phyloP scores from a whole-genome alignment of 306 rosid species.

The Cucumis melo region DNA sequence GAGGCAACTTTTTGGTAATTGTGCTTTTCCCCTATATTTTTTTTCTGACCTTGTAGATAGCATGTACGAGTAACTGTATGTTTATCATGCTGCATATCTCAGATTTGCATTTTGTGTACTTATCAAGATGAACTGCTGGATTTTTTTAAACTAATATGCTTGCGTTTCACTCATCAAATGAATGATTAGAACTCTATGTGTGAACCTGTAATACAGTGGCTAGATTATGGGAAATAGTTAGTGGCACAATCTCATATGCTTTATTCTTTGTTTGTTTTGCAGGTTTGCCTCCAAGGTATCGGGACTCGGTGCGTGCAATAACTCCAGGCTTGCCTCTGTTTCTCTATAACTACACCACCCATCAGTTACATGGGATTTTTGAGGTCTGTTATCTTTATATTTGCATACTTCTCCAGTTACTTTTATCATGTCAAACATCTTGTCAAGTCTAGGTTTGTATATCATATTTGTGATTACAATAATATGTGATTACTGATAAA shows the following conservation, averaged over 20 bases:
- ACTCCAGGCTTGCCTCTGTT: conserved; percentile 90
- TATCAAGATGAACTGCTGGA: not conserved
- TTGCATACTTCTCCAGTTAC: not conserved
- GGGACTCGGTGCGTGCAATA: conserved; percentile 91
- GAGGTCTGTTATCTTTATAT: conserved; percentile 41
- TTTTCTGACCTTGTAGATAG: not conserved
- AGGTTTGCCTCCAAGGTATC: conserved; percentile 97
- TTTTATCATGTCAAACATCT: conserved; percentile 1
- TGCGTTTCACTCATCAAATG: not conserved
- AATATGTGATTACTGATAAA: not conserved
- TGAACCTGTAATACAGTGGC: not conserved
- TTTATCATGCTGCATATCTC: not conserved
- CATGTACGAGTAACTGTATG: not conserved
- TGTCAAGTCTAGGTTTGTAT: not conserved
- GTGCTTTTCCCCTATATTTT: not conserved
- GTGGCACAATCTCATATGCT: not conserved
- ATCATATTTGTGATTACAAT: not conserved
- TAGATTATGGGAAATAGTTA: not conserved
- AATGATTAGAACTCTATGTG: not conserved
- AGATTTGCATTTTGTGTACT: not conserved
- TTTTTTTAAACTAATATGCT: not conserved
- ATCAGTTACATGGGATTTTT: conserved; percentile 88
- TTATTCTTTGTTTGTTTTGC: conserved; percentile 9
- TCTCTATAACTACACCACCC: conserved; percentile 92
- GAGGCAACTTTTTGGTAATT: conserved; percentile 84